Evolutionary conservation across 352 stramenopile genomes (phyloP).

Genomic region (Pythium aquatile): DNA sequence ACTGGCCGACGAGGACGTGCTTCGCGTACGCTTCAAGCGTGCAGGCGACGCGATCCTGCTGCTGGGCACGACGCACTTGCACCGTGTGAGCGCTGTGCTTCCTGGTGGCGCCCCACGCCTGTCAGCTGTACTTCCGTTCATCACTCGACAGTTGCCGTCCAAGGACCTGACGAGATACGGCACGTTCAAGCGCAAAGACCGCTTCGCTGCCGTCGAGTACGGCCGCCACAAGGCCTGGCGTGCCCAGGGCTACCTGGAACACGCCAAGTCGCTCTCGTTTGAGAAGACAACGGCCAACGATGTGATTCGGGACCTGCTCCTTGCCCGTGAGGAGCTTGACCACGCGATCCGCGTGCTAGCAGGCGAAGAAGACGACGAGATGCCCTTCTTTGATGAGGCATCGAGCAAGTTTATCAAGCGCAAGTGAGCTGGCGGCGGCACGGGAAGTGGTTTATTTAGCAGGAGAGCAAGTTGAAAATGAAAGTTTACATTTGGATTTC

Average conservation of each 20-base stretch:
- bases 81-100: conserved; percentile 25
- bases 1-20: conserved; percentile 18
- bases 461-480: neutral
- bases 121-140: conserved; percentile 27
- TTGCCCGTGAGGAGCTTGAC: conserved; percentile 20
- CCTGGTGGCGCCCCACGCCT: conserved; percentile 19
- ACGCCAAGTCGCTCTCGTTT: conserved; percentile 22
- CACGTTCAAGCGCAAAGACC: conserved; percentile 31
- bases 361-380: conserved; percentile 25
- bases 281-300: conserved; percentile 12
- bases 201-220: conserved; percentile 26
- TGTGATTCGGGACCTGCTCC: conserved; percentile 23
- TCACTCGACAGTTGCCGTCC: conserved; percentile 23
- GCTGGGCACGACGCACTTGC: conserved; percentile 23
- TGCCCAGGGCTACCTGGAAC: conserved; percentile 21
- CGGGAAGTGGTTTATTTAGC: conserved; percentile 2
- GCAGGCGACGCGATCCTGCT: conserved; percentile 25
- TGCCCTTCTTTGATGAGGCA: conserved; percentile 29
- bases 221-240: conserved; percentile 30
- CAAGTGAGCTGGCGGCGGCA: conserved; percentile 6
- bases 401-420: conserved; percentile 31
- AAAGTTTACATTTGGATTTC: neutral
- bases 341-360: conserved; percentile 27
- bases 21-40: conserved; percentile 23
- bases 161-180: conserved; percentile 26